Conservation (phyloP, 2,329 filamentous ascomycete genomes). For the Knoxdaviesia capensis region DNA sequence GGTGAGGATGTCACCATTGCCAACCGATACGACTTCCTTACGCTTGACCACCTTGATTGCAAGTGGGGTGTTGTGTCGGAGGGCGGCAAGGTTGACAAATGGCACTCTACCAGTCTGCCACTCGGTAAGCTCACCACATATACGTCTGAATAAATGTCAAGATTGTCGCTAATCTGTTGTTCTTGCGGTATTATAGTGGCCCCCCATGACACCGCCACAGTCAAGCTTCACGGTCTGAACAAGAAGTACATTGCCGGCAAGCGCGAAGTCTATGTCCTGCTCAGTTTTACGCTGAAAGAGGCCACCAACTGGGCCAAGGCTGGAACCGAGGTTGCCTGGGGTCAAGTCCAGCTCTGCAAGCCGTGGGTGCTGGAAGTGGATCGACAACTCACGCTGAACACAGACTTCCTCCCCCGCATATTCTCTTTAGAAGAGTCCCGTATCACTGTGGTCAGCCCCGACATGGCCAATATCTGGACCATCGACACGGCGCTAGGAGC, state of each 20-base stretch:
- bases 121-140: too few relatives aligned
- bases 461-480: constrained; percentile 18
- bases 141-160: too few relatives aligned
- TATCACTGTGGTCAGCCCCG: constrained; percentile 15
- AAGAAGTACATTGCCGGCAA: too few relatives aligned
- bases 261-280: constrained; percentile 23
- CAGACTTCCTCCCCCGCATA: constrained; percentile 4
- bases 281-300: constrained; percentile 23
- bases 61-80: constrained; percentile 21
- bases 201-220: not conserved
- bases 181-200: too few relatives aligned
- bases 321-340: constrained; percentile 30
- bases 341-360: constrained; percentile 20
- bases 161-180: too few relatives aligned
- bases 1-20: constrained; percentile 22
- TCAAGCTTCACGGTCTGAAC: too few relatives aligned
- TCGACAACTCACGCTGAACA: constrained; percentile 7
- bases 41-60: constrained; percentile 27
- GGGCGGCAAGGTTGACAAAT: constrained; percentile 7
- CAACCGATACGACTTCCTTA: constrained; percentile 34
- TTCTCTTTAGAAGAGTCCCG: too few relatives aligned
- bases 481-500: constrained; percentile 22
- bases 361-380: constrained; percentile 5
- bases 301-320: constrained; percentile 28
- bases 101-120: too few relatives aligned